Base-by-base conservation (phyloP, 495 filamentous ascomycete species). In the Neurospora africana region DNA sequence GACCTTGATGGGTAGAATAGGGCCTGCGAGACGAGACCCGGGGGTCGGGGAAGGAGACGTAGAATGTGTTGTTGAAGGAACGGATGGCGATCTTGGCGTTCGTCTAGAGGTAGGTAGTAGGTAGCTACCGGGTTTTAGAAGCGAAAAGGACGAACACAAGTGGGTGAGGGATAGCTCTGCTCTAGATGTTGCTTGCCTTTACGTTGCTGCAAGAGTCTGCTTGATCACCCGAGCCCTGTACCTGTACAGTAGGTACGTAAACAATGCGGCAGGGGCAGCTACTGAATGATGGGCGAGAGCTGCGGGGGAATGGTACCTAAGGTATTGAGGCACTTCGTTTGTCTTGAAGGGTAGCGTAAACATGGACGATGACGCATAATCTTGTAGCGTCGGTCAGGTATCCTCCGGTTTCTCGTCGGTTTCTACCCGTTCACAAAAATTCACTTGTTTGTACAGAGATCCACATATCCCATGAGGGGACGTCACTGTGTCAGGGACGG, bases 11-110 rank as follows among this genome's bases (percentile, higher is more conserved):
- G 53, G 53, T 19, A n/a, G n/a, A n/a, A n/a, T n/a, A 65, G 53
- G 53, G 53, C 53, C 53, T 65, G 68, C 38, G 37, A 40, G 68
- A 38, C 36, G 68, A 72, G 69, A 35, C 71, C 71, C 67, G 27
- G 53, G 53, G 53, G 27, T 30, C 27, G 17, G 6, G 53, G 21
- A 23, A 27, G 44, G 44, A 27, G 44, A 53, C 53, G 53, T 61
- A 30, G 53, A 65, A 33, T 65, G 27, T 65, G 15, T 15, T 33
- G 27, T 33, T 33, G 21, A 58, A 58, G 47, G 47, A 58, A 58
- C 21, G 47, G 21, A 58, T 11, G 47, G 21, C 11, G 47, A 58
- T 65, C 27, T 65, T 65, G 27, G 27, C 27, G 27, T 33, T 58
- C 27, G 53, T 65, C 27, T 15, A 30, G 43, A 36, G 3, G 2